phyloP scores from a whole-genome alignment of 2,329 filamentous ascomycete species.

The Cytospora piceae region DNA sequence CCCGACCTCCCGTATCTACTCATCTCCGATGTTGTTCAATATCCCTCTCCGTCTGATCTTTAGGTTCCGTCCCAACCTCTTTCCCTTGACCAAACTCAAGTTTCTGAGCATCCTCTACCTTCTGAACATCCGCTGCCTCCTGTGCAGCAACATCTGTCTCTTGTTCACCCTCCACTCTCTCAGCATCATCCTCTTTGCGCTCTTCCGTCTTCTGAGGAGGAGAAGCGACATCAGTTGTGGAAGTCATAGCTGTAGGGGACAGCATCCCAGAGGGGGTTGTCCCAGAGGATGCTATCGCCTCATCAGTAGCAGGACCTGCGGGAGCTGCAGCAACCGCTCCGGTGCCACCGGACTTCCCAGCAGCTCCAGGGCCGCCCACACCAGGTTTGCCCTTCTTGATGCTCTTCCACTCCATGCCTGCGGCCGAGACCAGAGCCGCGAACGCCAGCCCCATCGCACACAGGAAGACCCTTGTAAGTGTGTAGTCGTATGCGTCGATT shows the following conservation, averaged over 20 bases:
- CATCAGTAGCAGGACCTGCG: not conserved
- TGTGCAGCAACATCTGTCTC: not conserved
- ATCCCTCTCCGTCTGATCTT: not conserved
- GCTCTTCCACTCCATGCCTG: slow-evolving; percentile 68
- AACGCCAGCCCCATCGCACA: slow-evolving; percentile 60
- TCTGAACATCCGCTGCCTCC: not conserved
- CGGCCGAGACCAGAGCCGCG: slow-evolving; percentile 58
- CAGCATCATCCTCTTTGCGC: not conserved
- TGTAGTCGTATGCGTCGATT: slow-evolving; percentile 66
- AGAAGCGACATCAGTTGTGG: not conserved
- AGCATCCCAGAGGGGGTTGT: not conserved
- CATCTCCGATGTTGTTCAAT: not conserved
- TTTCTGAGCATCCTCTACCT: not conserved
- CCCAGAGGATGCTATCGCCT: not conserved
- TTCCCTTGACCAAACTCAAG: not conserved
- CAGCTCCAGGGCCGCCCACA: not conserved
- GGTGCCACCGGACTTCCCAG: not conserved
- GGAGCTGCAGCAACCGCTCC: not conserved
- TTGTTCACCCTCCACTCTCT: not conserved
- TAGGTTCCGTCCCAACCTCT: not conserved
- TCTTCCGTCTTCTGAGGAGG: not conserved
- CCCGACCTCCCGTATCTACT: not conserved
- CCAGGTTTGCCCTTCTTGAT: slow-evolving; percentile 58
- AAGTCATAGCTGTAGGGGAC: not conserved
- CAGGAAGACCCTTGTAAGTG: slow-evolving; percentile 66